A percentile compares a stretch with the other conserved stretches of the same genome.
phyloP scores from a whole-genome alignment of 2,329 filamentous ascomycete genomes.

The Gnomoniopsis smithogilvyi region DNA sequence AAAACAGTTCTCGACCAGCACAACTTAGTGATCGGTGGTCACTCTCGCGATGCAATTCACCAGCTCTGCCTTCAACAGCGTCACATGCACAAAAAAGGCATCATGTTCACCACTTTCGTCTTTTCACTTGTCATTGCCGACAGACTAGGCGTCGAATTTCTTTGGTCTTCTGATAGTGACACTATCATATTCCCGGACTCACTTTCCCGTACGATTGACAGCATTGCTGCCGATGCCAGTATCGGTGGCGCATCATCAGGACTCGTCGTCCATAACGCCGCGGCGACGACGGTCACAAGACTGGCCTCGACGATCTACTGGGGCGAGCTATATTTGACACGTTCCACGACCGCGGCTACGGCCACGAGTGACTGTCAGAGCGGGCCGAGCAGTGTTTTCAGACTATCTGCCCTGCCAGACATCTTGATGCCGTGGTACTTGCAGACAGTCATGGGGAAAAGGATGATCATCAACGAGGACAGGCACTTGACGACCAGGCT shows the following conservation, averaged over 20 bases:
- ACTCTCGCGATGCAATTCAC: background rate
- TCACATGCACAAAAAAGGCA: constrained; percentile 35
- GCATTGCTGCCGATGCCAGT: constrained; percentile 28
- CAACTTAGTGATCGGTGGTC: background rate
- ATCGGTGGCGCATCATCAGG: constrained; percentile 31
- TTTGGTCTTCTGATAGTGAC: constrained; percentile 35
- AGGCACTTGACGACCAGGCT: constrained; percentile 34
- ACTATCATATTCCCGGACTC: constrained; percentile 29
- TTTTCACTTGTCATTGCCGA: constrained; percentile 31
- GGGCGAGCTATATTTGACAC: constrained; percentile 31
- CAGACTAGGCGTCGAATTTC: constrained; percentile 28
- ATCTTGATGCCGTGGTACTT: constrained; percentile 33
- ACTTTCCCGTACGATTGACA: constrained; percentile 25
- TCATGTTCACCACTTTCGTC: constrained; percentile 35
- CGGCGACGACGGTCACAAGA: constrained; percentile 27
- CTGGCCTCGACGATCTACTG: constrained; percentile 31
- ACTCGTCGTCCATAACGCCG: constrained; percentile 31
- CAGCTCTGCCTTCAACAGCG: constrained; percentile 30
- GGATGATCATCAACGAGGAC: constrained; percentile 36
- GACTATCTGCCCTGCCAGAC: constrained; percentile 26
- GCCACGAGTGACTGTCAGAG: constrained; percentile 33
- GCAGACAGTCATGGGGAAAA: constrained; percentile 30
- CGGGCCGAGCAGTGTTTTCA: constrained; percentile 33
- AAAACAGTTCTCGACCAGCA: constrained; percentile 5
- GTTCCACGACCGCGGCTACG: constrained; percentile 21